These are phyloP conservation scores for Schizochytrium sp. DNA, from an alignment of 108 stramenopile genomes.

Conservation along the genomic window DNA sequence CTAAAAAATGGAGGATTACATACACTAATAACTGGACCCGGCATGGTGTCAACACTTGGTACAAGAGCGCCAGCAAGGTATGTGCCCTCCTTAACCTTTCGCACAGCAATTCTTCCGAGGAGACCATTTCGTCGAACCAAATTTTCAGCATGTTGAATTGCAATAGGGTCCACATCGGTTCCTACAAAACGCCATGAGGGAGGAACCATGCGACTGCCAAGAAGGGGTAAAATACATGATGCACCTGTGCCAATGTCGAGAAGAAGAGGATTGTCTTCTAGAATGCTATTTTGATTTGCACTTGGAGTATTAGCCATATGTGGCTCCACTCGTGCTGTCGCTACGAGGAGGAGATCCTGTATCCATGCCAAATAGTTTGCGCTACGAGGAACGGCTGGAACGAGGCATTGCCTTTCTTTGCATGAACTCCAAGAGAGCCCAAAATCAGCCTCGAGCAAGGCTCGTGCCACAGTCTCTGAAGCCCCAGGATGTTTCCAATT, in stretches of 20 bases:
- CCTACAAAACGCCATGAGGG: conserved; percentile 26
- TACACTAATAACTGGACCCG: not conserved
- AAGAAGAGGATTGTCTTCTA: not conserved
- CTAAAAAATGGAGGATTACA: conserved; percentile 53
- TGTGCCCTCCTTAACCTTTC: not conserved
- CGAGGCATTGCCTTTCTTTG: not conserved
- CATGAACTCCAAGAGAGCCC: not conserved
- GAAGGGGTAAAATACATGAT: conserved; percentile 27
- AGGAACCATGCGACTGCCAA: not conserved
- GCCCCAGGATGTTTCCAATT: not conserved
- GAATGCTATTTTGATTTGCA: not conserved
- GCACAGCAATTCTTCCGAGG: not conserved
- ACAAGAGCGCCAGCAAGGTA: not conserved
- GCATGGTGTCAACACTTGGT: not conserved
- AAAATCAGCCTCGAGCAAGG: conserved; percentile 10
- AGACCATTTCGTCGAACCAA: not conserved
- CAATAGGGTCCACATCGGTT: not conserved
- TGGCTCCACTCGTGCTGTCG: not conserved
- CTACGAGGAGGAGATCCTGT: not conserved
- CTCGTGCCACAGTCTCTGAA: not conserved
- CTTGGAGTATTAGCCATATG: not conserved
- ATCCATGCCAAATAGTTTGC: conserved; percentile 43
- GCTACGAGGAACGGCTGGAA: conserved; percentile 21
- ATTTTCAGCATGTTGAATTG: not conserved
- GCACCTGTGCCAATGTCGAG: conserved; percentile 37